Evolutionary conservation across 371 early-diverging fungal species (phyloP).

Genomic region (Mucor lusitanicus): DNA sequence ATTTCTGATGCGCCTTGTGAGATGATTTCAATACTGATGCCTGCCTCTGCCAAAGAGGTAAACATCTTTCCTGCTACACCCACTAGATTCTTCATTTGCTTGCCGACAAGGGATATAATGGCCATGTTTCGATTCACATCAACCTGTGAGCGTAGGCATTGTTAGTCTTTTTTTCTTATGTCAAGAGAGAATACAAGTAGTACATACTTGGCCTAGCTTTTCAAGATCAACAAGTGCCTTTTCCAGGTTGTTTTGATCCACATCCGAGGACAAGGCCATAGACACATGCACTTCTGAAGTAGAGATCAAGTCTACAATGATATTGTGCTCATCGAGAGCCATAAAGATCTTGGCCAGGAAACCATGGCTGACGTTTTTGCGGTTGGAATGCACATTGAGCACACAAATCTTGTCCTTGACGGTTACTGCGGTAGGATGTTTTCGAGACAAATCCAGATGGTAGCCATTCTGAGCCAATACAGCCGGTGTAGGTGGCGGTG

Average conservation of each 20-base stretch:
- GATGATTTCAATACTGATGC: constrained; percentile 97
- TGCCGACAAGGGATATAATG: constrained; percentile 94
- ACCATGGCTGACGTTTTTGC: constrained; percentile 92
- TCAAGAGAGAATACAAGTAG: too few relatives aligned
- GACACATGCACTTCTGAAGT: constrained; percentile 96
- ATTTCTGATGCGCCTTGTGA: constrained; percentile 97
- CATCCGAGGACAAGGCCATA: constrained; percentile 84
- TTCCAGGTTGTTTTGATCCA: constrained; percentile 62
- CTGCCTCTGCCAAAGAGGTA: constrained; percentile 80
- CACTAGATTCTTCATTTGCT: constrained; percentile 93
- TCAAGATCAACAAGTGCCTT: constrained; percentile 68
- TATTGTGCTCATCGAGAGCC: constrained; percentile 81
- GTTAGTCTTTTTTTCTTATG: too few relatives aligned
- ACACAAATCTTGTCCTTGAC: constrained; percentile 94
- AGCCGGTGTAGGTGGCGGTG: constrained; percentile 66
- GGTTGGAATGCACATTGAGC: constrained; percentile 93
- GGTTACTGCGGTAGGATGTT: constrained; percentile 93
- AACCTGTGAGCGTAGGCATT: constrained; percentile 41
- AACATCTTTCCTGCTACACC: constrained; percentile 96
- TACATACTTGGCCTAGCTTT: constrained; percentile 67
- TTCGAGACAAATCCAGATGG: constrained; percentile 61
- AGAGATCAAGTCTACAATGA: constrained; percentile 94
- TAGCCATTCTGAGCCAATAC: constrained; percentile 75
- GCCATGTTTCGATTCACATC: constrained; percentile 83
- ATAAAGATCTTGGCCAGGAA: constrained; percentile 94